Percentiles rank a stretch among this genome's conserved stretches.
Evolutionary conservation across 176 grass and related monocot genomes (phyloP).

Genomic region (Musa troglodytarum): DNA sequence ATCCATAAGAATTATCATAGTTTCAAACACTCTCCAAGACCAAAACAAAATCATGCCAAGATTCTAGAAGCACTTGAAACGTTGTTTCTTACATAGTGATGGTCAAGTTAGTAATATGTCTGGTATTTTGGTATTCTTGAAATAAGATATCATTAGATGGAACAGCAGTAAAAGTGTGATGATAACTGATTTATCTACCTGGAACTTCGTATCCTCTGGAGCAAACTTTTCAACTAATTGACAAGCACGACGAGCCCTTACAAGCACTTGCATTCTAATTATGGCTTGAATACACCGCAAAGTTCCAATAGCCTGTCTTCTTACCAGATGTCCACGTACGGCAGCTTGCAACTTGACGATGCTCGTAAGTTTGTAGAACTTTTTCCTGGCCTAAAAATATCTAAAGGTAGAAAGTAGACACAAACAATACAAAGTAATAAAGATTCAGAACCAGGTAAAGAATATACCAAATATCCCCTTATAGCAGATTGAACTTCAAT

Average conservation of each 20-base stretch:
- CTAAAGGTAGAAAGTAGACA: background rate
- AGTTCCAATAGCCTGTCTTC: conserved; percentile 20
- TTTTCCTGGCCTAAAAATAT: conserved; percentile 20
- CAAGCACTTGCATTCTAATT: conserved; percentile 22
- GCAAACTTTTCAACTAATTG: background rate
- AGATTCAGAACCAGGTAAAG: background rate
- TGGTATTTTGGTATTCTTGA: background rate
- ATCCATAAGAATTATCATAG: background rate
- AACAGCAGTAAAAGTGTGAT: background rate
- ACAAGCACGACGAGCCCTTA: conserved; percentile 1
- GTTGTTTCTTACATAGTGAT: background rate
- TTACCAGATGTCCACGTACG: conserved; percentile 22
- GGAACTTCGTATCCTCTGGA: background rate
- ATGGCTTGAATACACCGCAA: conserved; percentile 9
- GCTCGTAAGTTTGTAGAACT: conserved; percentile 7
- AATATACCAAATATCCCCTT: conserved; percentile 24
- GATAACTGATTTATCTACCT: background rate
- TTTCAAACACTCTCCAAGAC: background rate
- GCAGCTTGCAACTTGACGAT: conserved; percentile 21
- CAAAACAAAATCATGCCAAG: background rate
- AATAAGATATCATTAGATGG: background rate
- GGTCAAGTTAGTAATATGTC: background rate
- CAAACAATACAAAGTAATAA: background rate
- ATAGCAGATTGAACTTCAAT: conserved; percentile 13
- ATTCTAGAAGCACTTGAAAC: background rate